Conservation (phyloP, 192 early-diverging fungal genomes). For the Mortierella antarctica region DNA sequence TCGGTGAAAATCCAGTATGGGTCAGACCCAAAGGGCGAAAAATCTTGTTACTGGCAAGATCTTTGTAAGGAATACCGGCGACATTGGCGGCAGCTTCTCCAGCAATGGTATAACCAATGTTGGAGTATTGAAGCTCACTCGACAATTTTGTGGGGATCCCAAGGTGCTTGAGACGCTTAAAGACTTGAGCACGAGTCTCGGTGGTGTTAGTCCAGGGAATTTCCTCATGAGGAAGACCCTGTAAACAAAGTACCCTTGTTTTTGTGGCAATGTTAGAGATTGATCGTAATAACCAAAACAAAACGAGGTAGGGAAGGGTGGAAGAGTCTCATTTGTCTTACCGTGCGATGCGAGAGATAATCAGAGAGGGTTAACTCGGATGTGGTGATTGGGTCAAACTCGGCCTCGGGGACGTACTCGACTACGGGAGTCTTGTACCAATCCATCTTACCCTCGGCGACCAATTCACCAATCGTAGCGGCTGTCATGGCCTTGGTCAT, state of each 20-base stretch:
- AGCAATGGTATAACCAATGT: constrained; percentile 17
- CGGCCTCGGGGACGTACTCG: constrained; percentile 15
- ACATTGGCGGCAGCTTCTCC: constrained; percentile 40
- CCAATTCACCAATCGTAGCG: constrained; percentile 16
- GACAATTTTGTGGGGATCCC: constrained; percentile 1
- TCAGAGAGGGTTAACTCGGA: constrained; percentile 26
- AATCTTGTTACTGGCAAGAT: constrained; percentile 10
- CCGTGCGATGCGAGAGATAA: constrained; percentile 34
- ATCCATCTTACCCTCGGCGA: constrained; percentile 30
- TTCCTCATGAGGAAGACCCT: constrained; percentile 3
- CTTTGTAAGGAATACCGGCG: constrained; percentile 11
- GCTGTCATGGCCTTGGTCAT: constrained; percentile 32
- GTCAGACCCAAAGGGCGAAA: constrained; percentile 14
- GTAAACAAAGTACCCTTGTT: not conserved
- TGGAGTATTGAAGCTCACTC: constrained; percentile 9
- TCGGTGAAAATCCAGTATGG: constrained; percentile 21
- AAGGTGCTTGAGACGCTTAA: constrained; percentile 20
- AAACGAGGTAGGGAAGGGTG: not conserved
- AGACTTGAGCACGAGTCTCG: constrained; percentile 1
- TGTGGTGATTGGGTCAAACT: constrained; percentile 16
- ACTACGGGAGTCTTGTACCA: constrained; percentile 36
- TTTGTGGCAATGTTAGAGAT: not conserved
- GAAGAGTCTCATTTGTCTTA: not conserved
- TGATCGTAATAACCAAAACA: not conserved
- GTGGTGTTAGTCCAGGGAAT: not conserved